Percentiles rank a stretch among this genome's conserved stretches.
Evolutionary conservation across 345 rosid species (phyloP).

Genomic region (Syzygium jambos): DNA sequence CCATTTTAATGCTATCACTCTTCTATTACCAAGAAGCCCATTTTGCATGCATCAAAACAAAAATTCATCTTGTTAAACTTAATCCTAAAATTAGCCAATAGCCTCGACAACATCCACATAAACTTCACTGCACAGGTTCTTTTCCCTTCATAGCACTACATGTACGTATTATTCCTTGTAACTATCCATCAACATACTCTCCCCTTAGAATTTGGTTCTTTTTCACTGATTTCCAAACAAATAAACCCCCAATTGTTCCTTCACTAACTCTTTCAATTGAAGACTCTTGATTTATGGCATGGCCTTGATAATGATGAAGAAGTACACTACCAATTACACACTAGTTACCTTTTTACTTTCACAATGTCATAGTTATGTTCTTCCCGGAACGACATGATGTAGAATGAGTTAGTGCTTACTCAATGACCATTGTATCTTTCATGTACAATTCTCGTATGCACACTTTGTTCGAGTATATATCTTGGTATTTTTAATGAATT

Average conservation of each 20-base stretch:
- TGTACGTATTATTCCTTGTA: background rate
- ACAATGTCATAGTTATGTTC: background rate
- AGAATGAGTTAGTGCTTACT: background rate
- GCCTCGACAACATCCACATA: background rate
- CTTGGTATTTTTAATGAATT: background rate
- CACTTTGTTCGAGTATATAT: background rate
- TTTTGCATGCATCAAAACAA: background rate
- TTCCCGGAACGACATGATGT: background rate
- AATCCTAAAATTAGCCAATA: rapidly evolving
- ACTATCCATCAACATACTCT: no score
- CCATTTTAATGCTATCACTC: background rate
- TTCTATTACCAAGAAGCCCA: background rate
- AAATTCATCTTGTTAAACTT: background rate
- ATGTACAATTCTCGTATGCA: background rate
- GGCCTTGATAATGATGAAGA: background rate
- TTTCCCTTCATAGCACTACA: background rate
- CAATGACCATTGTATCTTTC: background rate
- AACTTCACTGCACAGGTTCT: background rate
- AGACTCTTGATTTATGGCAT: background rate
- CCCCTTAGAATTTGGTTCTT: background rate
- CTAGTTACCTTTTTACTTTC: background rate
- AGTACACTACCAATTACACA: background rate
- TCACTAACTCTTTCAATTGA: background rate
- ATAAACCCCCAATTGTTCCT: background rate
- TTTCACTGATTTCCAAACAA: background rate